Evolutionary conservation across 257 asterid genomes (phyloP).

Genomic region (Cordia subcordata): DNA sequence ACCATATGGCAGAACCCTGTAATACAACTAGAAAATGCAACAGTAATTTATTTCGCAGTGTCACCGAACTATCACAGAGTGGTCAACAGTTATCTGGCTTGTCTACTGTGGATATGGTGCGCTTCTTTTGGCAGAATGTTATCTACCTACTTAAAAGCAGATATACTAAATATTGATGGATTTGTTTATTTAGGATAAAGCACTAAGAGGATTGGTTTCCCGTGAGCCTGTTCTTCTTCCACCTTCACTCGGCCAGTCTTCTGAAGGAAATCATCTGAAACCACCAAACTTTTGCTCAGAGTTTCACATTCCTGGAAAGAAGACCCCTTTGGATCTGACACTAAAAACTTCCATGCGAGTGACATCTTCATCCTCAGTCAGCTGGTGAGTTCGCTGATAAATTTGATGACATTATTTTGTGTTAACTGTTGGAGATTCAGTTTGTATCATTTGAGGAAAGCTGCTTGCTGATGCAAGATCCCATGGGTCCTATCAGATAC

Average conservation of each 20-base stretch:
- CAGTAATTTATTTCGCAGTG: conserved; percentile 53
- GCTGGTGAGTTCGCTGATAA: conserved; percentile 50
- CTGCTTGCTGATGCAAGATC: no score
- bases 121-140: conserved; percentile 11
- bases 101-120: conserved; percentile 73
- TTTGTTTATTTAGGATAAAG: conserved; percentile 54
- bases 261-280: conserved; percentile 26
- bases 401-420: no score
- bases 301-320: conserved; percentile 50
- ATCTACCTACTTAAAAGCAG: not conserved
- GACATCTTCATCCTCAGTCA: conserved; percentile 63
- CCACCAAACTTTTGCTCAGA: conserved; percentile 41
- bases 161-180: conserved; percentile 17
- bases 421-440: no score
- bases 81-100: conserved; percentile 42
- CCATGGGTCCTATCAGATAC: no score
- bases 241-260: conserved; percentile 31
- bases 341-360: conserved; percentile 70
- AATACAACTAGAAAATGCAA: conserved; percentile 31
- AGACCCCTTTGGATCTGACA: conserved; percentile 79
- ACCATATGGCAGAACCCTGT: conserved; percentile 24
- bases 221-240: conserved; percentile 46
- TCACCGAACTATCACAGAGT: conserved; percentile 52
- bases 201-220: conserved; percentile 71
- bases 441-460: no score